A percentile compares a stretch with the other conserved stretches of the same genome.
phyloP scores from a whole-genome alignment of 495 filamentous ascomycete genomes.

The Penicillium robsamsonii region DNA sequence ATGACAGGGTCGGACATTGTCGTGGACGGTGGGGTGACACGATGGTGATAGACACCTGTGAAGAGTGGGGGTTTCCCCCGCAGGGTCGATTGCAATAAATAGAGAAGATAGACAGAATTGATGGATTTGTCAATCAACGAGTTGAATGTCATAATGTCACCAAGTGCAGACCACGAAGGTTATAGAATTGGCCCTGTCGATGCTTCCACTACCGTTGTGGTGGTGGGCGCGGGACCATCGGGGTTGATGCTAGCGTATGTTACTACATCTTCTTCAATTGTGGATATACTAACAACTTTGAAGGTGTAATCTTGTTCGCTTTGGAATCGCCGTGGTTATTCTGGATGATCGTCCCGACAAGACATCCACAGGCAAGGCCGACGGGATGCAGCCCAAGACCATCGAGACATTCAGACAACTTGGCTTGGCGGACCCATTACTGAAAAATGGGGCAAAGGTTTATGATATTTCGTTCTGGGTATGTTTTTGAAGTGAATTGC shows the following conservation, averaged over 20 bases:
- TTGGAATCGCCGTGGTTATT: constrained; percentile 65
- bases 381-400: constrained; percentile 77
- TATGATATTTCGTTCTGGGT: constrained; percentile 73
- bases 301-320: constrained; percentile 63
- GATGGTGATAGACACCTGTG: constrained; percentile 24
- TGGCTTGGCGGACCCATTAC: constrained; percentile 59
- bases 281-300: constrained; percentile 2
- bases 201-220: constrained; percentile 53
- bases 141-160: constrained; percentile 25
- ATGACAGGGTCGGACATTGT: constrained; percentile 80
- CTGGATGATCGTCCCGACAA: constrained; percentile 69
- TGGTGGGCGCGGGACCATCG: constrained; percentile 69
- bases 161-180: constrained; percentile 28
- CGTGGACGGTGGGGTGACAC: constrained; percentile 39
- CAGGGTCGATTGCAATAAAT: constrained; percentile 11
- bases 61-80: constrained; percentile 28
- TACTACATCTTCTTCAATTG: not conserved
- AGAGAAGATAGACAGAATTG: constrained; percentile 1
- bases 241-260: constrained; percentile 67
- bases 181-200: constrained; percentile 18
- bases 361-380: constrained; percentile 70
- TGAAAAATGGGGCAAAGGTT: constrained; percentile 61
- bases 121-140: not conserved
- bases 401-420: constrained; percentile 73
- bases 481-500: constrained; percentile 1